Percentiles rank a stretch among this genome's conserved stretches.
phyloP scores from a whole-genome alignment of 768 basidiomycete genomes.

The Rhodocollybia butyracea region DNA sequence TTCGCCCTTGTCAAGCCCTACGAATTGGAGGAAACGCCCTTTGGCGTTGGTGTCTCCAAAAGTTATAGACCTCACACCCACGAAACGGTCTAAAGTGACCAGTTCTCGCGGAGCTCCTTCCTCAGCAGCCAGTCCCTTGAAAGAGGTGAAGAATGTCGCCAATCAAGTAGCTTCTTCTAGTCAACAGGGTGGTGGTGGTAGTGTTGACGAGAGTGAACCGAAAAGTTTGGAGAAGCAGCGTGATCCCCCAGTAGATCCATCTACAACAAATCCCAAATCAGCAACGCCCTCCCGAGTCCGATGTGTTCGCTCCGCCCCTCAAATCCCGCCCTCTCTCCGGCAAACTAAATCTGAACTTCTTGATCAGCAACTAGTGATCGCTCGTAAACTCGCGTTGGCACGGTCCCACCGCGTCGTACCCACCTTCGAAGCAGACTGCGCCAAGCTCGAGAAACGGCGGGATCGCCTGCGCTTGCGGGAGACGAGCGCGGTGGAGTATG shows the following conservation, averaged over 20 bases:
- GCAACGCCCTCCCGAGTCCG: background rate
- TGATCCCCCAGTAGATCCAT: too few species aligned
- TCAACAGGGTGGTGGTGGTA: too few species aligned
- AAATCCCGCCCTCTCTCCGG: background rate
- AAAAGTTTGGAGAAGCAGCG: too few species aligned
- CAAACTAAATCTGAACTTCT: slow-evolving; percentile 3
- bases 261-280: background rate
- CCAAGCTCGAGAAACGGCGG: background rate
- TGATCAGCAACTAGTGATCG: background rate
- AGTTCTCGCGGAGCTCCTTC: background rate
- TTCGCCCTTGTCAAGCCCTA: background rate
- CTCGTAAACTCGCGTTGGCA: background rate
- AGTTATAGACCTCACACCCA: background rate
- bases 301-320: background rate
- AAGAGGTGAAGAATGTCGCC: background rate
- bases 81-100: background rate
- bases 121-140: background rate
- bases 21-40: background rate
- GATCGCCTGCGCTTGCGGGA: background rate
- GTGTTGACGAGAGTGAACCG: too few species aligned
- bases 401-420: background rate
- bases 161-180: background rate
- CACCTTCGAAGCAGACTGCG: background rate
- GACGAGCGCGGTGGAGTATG: background rate
- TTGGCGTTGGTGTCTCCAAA: background rate